Evolutionary conservation across 352 stramenopile species (phyloP).

Genomic region (Pythium utonaiense): DNA sequence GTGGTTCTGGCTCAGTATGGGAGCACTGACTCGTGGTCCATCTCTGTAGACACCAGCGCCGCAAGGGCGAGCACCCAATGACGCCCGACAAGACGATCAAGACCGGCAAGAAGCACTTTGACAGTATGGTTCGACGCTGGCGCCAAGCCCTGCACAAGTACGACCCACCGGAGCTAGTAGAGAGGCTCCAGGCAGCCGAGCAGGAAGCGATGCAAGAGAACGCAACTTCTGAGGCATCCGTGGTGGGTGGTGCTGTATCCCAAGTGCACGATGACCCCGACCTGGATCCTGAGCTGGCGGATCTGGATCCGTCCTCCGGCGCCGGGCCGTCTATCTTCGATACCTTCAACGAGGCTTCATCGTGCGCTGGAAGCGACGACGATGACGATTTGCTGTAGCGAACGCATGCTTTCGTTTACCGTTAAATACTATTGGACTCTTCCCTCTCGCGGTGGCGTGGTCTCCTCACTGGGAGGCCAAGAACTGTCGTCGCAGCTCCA

Average conservation of each 20-base stretch:
- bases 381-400: constrained; percentile 70
- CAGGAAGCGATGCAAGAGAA: not conserved
- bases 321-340: constrained; percentile 57
- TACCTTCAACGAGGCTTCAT: constrained; percentile 65
- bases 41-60: constrained; percentile 37
- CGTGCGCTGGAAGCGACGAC: no score
- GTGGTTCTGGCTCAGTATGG: no score
- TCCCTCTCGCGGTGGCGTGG: no score
- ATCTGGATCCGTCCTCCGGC: constrained; percentile 23
- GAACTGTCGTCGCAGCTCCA: constrained; percentile 75
- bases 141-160: constrained; percentile 78
- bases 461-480: constrained; percentile 46
- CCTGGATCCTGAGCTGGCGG: constrained; percentile 21
- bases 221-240: not conserved
- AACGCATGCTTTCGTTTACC: not conserved
- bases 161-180: constrained; percentile 60
- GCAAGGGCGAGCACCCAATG: constrained; percentile 52
- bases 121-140: constrained; percentile 75
- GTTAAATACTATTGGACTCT: not conserved
- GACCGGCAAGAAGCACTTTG: constrained; percentile 82
- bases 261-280: constrained; percentile 7
- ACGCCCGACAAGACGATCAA: constrained; percentile 77
- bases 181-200: constrained; percentile 15
- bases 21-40: no score
- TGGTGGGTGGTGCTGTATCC: no score